Conservation (phyloP, 2,329 filamentous ascomycete genomes). For the Pseudocercospora pini-densiflorae region DNA sequence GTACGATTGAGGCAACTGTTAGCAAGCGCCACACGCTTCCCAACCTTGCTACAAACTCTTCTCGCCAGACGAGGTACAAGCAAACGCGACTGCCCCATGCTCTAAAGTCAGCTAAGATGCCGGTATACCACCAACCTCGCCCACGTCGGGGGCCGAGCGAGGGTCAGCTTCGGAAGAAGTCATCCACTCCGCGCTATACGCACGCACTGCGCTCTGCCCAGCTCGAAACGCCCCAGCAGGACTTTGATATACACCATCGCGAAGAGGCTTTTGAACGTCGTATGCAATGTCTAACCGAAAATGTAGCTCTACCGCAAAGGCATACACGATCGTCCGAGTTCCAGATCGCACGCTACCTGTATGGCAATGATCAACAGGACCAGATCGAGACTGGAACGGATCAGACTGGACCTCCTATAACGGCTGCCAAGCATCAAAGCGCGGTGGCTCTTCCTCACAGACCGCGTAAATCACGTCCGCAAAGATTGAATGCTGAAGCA, state of each 20-base stretch:
- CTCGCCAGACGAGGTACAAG: background rate
- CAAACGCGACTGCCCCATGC: background rate
- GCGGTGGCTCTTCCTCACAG: slow-evolving; percentile 26
- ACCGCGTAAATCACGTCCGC: slow-evolving; percentile 44
- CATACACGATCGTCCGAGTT: slow-evolving; percentile 30
- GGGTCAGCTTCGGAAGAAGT: background rate
- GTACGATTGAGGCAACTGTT: background rate
- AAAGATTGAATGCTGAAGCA: slow-evolving; percentile 52
- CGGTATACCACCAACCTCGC: background rate
- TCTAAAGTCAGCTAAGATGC: background rate
- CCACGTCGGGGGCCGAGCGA: background rate
- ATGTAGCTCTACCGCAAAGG: slow-evolving; percentile 23
- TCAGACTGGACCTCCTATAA: background rate
- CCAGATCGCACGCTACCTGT: slow-evolving; percentile 34
- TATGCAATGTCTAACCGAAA: slow-evolving; percentile 37
- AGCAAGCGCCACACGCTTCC: background rate
- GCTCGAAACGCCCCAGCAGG: slow-evolving; percentile 48
- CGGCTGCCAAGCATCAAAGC: background rate
- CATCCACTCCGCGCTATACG: background rate
- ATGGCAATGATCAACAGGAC: background rate
- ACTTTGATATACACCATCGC: slow-evolving; percentile 42
- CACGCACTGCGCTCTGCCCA: slow-evolving; percentile 42
- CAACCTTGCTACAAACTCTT: background rate
- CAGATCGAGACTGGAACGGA: background rate
- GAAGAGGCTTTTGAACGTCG: slow-evolving; percentile 43